A percentile compares a stretch with the other conserved stretches of the same genome.
Evolutionary conservation across 768 basidiomycete genomes (phyloP).

Genomic region (Naganishia antarctica): DNA sequence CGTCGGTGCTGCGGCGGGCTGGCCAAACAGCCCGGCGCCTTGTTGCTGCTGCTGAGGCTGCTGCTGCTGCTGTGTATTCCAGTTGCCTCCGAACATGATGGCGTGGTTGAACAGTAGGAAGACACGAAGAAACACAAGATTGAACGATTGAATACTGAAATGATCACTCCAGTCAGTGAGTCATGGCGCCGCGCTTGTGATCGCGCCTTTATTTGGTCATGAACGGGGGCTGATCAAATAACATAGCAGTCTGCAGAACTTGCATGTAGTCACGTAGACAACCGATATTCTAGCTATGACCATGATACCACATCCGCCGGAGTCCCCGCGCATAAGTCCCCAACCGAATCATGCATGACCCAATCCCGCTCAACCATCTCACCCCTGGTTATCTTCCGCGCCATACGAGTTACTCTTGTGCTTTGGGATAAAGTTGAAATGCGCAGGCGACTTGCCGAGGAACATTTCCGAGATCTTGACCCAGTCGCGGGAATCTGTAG

Average conservation of each 20-base stretch:
- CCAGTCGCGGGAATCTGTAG: slow-evolving; percentile 76
- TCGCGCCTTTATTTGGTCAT: too few relatives aligned
- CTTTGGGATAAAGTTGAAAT: slow-evolving; percentile 82
- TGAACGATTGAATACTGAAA: neutral
- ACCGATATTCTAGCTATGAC: too few relatives aligned
- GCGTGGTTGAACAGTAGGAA: neutral
- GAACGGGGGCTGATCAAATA: too few relatives aligned
- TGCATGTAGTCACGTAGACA: too few relatives aligned
- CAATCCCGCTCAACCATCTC: neutral
- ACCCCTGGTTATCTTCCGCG: slow-evolving; percentile 40
- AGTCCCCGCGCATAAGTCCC: too few relatives aligned
- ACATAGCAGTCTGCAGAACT: too few relatives aligned
- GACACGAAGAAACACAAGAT: neutral
- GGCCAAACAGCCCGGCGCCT: slow-evolving; percentile 15
- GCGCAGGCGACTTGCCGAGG: slow-evolving; percentile 75
- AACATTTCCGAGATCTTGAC: slow-evolving; percentile 94
- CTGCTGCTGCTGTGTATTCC: slow-evolving; percentile 23
- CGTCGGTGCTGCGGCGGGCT: slow-evolving; percentile 35
- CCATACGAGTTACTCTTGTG: slow-evolving; percentile 75
- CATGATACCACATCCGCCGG: too few relatives aligned
- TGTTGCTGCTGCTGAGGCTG: slow-evolving; percentile 27
- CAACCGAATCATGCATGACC: too few relatives aligned
- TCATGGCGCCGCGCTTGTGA: too few relatives aligned
- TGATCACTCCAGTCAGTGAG: neutral
- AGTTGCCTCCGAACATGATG: slow-evolving; percentile 21